Conservation (phyloP, 768 basidiomycete species). For the Mycena venus region DNA sequence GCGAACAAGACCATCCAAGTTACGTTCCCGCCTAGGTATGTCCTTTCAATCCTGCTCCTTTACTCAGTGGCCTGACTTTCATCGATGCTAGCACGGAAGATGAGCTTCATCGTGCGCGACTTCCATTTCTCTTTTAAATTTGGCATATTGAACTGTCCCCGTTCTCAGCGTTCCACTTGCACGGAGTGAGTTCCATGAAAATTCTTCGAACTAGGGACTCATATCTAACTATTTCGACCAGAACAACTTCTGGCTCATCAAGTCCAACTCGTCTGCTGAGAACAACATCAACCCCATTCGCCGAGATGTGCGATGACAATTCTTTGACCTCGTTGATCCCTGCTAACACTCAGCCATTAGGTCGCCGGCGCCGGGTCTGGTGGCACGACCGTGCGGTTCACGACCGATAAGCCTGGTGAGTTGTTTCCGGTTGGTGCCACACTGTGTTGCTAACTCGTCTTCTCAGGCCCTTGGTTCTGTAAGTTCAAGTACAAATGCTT, state of each 20-base stretch:
- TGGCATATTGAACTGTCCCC: too few relatives aligned
- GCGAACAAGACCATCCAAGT: constrained; percentile 54
- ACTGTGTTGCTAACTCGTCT: neutral
- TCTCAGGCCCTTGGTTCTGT: constrained; percentile 43
- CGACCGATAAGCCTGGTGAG: constrained; percentile 67
- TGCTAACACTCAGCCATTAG: neutral
- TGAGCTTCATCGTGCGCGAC: constrained; percentile 43
- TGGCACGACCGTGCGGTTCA: constrained; percentile 60
- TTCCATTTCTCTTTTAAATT: neutral
- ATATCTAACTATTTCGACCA: too few relatives aligned
- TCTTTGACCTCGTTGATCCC: neutral
- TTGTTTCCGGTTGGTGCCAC: neutral
- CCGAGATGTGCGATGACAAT: constrained; percentile 35
- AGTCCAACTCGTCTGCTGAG: constrained; percentile 45
- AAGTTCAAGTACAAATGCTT: neutral
- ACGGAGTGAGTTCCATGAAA: too few relatives aligned
- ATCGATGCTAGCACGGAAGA: constrained; percentile 37
- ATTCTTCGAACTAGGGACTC: too few relatives aligned
- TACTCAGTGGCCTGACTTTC: neutral
- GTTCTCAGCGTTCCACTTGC: constrained; percentile 47
- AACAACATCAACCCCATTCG: constrained; percentile 64
- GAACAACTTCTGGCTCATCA: constrained; percentile 53
- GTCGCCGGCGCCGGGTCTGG: constrained; percentile 32
- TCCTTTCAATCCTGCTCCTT: too few relatives aligned
- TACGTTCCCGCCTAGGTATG: constrained; percentile 45